Conservation (phyloP, 2,329 filamentous ascomycete species). For the Xylariaceae sp. region DNA sequence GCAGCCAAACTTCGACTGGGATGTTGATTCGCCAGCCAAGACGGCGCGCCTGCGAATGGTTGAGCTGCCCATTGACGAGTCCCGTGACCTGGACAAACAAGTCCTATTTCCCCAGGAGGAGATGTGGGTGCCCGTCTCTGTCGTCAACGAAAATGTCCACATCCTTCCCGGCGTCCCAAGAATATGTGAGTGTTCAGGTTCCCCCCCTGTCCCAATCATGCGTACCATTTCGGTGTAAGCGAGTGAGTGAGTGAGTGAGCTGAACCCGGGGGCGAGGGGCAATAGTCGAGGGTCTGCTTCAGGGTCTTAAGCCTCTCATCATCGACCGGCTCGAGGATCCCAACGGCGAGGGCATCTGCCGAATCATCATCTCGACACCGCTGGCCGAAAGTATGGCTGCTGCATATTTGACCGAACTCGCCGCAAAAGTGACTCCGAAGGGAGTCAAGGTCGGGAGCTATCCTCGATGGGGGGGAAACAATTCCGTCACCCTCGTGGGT, state of each 20-base stretch:
- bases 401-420: slow-evolving; percentile 73
- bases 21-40: slow-evolving; percentile 69
- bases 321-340: slow-evolving; percentile 69
- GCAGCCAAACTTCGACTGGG: slow-evolving; percentile 76
- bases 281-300: slow-evolving; percentile 65
- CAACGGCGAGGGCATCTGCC: slow-evolving; percentile 70
- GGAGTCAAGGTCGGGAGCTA: slow-evolving; percentile 95
- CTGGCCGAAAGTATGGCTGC: slow-evolving; percentile 82
- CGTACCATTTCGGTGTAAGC: background rate
- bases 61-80: slow-evolving; percentile 70
- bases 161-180: slow-evolving; percentile 86
- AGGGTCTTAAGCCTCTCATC: slow-evolving; percentile 67
- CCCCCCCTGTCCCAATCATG: background rate
- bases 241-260: background rate
- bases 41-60: slow-evolving; percentile 89
- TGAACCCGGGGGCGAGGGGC: background rate
- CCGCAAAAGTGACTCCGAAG: slow-evolving; percentile 62
- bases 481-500: slow-evolving; percentile 84
- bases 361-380: slow-evolving; percentile 82
- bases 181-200: slow-evolving; percentile 50
- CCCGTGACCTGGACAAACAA: slow-evolving; percentile 60
- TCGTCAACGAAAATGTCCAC: slow-evolving; percentile 90
- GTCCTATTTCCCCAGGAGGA: slow-evolving; percentile 73
- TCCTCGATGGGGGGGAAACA: slow-evolving; percentile 82
- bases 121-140: slow-evolving; percentile 83